Base-by-base conservation (phyloP, 2,329 filamentous ascomycete species). In the Scedosporium dehoogii region DNA sequence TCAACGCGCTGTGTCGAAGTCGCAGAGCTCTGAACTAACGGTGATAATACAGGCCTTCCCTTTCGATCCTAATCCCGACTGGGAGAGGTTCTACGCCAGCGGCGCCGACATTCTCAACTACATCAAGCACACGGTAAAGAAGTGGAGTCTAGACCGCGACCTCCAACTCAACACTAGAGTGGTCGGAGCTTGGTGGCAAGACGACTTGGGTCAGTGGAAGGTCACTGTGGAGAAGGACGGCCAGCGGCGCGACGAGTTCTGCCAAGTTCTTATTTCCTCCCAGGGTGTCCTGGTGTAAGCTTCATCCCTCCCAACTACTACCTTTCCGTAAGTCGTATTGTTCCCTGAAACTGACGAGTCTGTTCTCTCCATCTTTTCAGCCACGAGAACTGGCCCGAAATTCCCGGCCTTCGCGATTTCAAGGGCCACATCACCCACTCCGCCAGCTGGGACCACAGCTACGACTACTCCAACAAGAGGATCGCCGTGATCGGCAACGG, bases 101-200 rank as follows among this genome's bases (percentile, higher is more conserved):
- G 87, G 87, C 0, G 70, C 74, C 4, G 88, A 91, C 70, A 91
- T 91, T 63, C 74, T 79, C 6, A 78, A 82, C 18, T 91, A 91
- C 69, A 86, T 86, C 23, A 62, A 58, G 60, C 12, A 41, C 38
- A 69, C 68, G 5, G 83, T 83, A 0, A 74, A 75, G 33, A 78
- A 74, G 63, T 78, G 71, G 69, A 71, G 73, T 62, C 70, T 77
- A 3, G 69, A 71, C 66, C 72, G 71, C 12, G 74, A 76, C 48
- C 65, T 76, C 21, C 59, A 73, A 62, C 68, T 73, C 18, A 69
- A 70, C 57, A 69, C 71, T 9, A 68, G 70, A n/a, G 70, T 77
- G 3, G 51, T 73, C 33, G 65, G 70, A 38, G 68, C 73, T 58
- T 42, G 65, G 61, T 70, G 67, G 68, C 63, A 68, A 21, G 68